A percentile compares a stretch with the other conserved stretches of the same genome.
Conservation (phyloP, 73 alveolate species). For the Uronychia binucleata region DNA sequence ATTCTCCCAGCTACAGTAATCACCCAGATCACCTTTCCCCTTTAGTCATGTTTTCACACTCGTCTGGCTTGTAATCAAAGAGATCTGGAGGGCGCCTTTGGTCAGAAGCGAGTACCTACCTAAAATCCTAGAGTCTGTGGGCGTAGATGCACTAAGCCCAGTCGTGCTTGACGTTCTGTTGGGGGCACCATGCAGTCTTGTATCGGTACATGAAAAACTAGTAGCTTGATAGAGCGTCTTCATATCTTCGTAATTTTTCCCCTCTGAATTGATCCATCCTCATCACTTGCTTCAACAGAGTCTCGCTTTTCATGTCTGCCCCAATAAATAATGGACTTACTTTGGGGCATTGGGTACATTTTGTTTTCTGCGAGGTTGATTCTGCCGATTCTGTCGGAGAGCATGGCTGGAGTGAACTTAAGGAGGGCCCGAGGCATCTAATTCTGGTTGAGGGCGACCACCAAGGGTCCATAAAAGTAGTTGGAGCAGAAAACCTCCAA, state of each 20-base stretch:
- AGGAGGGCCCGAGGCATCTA: slow-evolving; percentile 40
- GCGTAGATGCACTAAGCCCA: slow-evolving; percentile 70
- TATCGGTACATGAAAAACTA: slow-evolving; percentile 53
- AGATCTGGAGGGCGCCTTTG: slow-evolving; percentile 60
- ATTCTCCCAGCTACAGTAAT: slow-evolving; percentile 14
- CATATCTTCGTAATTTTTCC: neutral
- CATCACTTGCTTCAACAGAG: neutral
- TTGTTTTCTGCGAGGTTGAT: neutral
- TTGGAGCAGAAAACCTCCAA: slow-evolving; percentile 57
- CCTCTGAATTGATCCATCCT: slow-evolving; percentile 11
- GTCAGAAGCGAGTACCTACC: neutral
- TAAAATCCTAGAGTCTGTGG: slow-evolving; percentile 48
- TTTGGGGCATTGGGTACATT: neutral
- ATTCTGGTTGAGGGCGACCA: slow-evolving; percentile 42
- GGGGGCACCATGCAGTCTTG: slow-evolving; percentile 62
- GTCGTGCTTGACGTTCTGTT: slow-evolving; percentile 51
- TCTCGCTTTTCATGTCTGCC: neutral
- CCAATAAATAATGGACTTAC: neutral
- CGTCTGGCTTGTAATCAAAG: slow-evolving; percentile 37
- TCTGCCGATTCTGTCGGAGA: neutral
- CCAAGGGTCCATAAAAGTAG: slow-evolving; percentile 64
- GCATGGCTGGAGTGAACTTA: slow-evolving; percentile 16
- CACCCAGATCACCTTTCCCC: slow-evolving; percentile 23
- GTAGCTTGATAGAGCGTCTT: neutral
- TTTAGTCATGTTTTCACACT: slow-evolving; percentile 21